Percentiles rank a stretch among this genome's conserved stretches.
phyloP scores from a whole-genome alignment of 2,329 filamentous ascomycete species.

The Fusarium falciforme region DNA sequence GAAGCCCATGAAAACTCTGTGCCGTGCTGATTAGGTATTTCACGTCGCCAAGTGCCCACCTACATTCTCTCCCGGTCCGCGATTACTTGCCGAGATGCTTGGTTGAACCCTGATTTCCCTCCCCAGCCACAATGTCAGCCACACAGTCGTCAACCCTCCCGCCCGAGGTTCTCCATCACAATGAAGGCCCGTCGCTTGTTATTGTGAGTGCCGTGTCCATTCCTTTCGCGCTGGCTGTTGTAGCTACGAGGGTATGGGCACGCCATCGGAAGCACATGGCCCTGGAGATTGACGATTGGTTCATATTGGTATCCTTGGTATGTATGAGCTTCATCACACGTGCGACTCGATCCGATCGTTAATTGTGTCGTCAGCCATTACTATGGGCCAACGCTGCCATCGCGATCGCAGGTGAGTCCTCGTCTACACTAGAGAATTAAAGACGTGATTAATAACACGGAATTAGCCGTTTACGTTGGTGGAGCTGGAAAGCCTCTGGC shows the following conservation, averaged over 20 bases:
- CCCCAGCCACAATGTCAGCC: neutral
- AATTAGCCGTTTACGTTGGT: conserved; percentile 1
- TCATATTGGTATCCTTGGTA: neutral
- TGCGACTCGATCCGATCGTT: neutral
- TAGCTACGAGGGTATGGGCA: neutral
- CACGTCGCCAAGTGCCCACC: neutral
- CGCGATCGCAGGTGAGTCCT: neutral
- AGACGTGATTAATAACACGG: neutral
- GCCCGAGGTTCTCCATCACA: neutral
- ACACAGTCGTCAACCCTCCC: neutral
- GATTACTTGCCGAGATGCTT: neutral
- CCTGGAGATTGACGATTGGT: neutral
- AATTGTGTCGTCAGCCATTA: neutral
- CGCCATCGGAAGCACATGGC: neutral
- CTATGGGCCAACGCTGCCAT: neutral
- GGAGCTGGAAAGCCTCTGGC: neutral
- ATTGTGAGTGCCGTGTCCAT: neutral
- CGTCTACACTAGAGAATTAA: too few species aligned
- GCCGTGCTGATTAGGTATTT: neutral
- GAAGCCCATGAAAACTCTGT: neutral
- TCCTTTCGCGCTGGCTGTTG: neutral
- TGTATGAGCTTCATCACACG: neutral
- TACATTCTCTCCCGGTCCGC: neutral
- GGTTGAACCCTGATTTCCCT: neutral
- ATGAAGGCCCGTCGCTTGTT: neutral